A percentile compares a stretch with the other conserved stretches of the same genome.
phyloP scores from a whole-genome alignment of 1,284 basidiomycete genomes.

The Schizophyllum amplum region DNA sequence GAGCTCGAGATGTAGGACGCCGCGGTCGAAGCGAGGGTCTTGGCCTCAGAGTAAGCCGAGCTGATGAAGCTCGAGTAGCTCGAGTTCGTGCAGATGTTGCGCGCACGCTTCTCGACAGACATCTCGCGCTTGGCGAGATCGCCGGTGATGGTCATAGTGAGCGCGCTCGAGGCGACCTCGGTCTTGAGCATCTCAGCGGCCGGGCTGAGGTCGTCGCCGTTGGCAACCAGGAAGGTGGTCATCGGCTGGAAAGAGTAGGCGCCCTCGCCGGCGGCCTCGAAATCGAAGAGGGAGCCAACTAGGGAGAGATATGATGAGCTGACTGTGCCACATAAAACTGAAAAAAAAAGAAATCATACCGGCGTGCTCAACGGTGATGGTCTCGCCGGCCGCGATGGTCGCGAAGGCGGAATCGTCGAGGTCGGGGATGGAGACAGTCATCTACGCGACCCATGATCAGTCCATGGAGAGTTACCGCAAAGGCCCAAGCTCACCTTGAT shows the following conservation, averaged over 20 bases:
- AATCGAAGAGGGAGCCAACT: slow-evolving; percentile 29
- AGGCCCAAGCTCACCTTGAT: slow-evolving; percentile 24
- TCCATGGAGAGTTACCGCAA: neutral
- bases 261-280: slow-evolving; percentile 24
- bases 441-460: neutral
- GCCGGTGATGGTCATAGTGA: slow-evolving; percentile 23
- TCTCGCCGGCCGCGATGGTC: slow-evolving; percentile 31
- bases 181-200: slow-evolving; percentile 15
- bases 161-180: slow-evolving; percentile 16
- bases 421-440: slow-evolving; percentile 10
- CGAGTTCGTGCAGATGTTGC: slow-evolving; percentile 23
- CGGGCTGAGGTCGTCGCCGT: slow-evolving; percentile 13
- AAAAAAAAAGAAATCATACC: slow-evolving; percentile 16
- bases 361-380: slow-evolving; percentile 29
- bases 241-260: slow-evolving; percentile 26
- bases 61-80: slow-evolving; percentile 27
- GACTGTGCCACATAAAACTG: neutral
- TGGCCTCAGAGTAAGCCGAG: slow-evolving; percentile 24
- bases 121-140: slow-evolving; percentile 22
- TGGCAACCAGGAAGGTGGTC: slow-evolving; percentile 24
- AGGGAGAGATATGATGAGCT: neutral
- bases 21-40: slow-evolving; percentile 22
- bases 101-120: slow-evolving; percentile 25
- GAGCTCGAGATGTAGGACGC: slow-evolving; percentile 23
- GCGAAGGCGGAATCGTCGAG: slow-evolving; percentile 32